Evolutionary conservation across 192 early-diverging fungal genomes (phyloP).

Genomic region (Mortierella claussenii): DNA sequence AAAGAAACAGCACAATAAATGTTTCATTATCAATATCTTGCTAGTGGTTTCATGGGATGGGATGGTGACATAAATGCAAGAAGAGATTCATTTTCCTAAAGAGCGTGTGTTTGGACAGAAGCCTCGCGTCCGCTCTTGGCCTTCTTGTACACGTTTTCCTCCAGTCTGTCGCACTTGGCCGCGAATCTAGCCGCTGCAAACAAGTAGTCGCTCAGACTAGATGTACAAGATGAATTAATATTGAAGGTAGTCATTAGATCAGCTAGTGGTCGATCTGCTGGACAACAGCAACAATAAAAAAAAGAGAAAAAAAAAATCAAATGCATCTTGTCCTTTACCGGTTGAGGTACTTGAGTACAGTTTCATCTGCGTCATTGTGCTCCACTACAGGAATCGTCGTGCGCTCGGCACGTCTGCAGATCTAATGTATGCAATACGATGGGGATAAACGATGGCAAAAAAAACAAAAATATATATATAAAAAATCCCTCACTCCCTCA

Average conservation of each 20-base stretch:
- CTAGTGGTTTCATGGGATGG: no score
- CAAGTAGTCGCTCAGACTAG: conserved; percentile 85
- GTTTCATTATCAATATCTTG: no score
- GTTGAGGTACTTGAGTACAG: conserved; percentile 78
- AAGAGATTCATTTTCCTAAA: no score
- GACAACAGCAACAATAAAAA: background rate
- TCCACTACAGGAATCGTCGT: conserved; percentile 76
- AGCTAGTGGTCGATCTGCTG: no score
- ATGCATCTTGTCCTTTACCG: conserved; percentile 38
- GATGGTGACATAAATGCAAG: no score
- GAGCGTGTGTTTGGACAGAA: conserved; percentile 19
- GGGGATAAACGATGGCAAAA: background rate
- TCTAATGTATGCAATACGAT: conserved; percentile 23
- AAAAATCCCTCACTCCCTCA: no score
- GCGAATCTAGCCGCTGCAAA: conserved; percentile 90
- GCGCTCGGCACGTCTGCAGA: conserved; percentile 89
- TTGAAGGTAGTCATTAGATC: no score
- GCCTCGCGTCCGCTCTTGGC: conserved; percentile 54
- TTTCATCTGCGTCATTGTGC: conserved; percentile 64
- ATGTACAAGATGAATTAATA: background rate
- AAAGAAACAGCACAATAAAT: no score
- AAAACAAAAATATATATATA: background rate
- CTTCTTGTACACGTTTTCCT: conserved; percentile 82
- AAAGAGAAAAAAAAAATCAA: no score
- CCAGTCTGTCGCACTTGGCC: conserved; percentile 74